Evolutionary conservation across 345 rosid species (phyloP).

Genomic region (Garcia nutans): DNA sequence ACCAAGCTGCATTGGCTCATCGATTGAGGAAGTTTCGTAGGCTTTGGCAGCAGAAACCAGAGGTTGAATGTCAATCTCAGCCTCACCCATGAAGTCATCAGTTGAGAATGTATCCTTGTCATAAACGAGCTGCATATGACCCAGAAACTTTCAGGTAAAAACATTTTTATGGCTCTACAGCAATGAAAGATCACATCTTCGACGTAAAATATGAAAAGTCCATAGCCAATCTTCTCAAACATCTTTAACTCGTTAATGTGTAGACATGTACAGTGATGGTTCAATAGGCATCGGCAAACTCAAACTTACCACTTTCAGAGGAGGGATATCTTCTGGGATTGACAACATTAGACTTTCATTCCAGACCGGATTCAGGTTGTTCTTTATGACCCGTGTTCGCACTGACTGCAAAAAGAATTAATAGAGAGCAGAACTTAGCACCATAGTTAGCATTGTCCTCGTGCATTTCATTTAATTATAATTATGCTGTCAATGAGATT

Average conservation of each 20-base stretch:
- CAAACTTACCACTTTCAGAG: constrained; percentile 75
- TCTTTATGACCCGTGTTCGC: constrained; percentile 87
- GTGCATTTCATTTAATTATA: constrained; percentile 9
- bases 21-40: constrained; percentile 50
- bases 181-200: neutral
- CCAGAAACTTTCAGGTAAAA: constrained; percentile 4
- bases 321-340: constrained; percentile 86
- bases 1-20: constrained; percentile 67
- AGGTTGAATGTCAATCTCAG: constrained; percentile 96
- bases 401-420: constrained; percentile 60
- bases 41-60: constrained; percentile 82
- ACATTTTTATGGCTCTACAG: neutral
- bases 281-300: neutral
- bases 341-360: constrained; percentile 92
- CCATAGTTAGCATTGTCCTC: neutral
- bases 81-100: constrained; percentile 97
- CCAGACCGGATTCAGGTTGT: constrained; percentile 97
- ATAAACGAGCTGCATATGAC: constrained; percentile 59
- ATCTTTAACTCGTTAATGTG: too few relatives aligned
- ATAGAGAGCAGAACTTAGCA: constrained; percentile 2
- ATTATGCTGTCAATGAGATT: neutral
- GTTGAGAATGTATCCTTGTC: constrained; percentile 85
- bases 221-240: neutral
- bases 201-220: neutral
- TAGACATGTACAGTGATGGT: too few relatives aligned